Base-by-base conservation (phyloP, 2,329 filamentous ascomycete species). In the Pestalotiopsis sp. region DNA sequence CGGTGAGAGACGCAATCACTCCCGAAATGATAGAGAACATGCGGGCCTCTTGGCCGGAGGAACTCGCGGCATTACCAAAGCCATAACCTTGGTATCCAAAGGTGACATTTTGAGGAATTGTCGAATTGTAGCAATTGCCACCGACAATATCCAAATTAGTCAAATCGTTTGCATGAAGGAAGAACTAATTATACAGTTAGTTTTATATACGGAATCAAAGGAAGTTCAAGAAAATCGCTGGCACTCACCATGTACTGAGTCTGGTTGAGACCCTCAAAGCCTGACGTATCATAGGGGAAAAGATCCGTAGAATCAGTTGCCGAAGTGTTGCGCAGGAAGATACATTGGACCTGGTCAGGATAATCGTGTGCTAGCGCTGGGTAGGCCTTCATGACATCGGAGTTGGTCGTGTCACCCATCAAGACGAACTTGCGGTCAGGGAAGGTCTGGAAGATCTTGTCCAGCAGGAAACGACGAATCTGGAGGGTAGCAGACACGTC, bases 371-470 rank as follows among this genome's bases (percentile, higher is more conserved):
- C 92, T 76, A 94, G 81, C 67, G 85, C 82, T 0, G 86, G 86
- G 72, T 88, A 89, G 63, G 84, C 90, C 66, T 82, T 86, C 92
- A 95, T 94, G 56, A 94, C 87, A 75, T 95, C 92, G 39, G 86
- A 86, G 81, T 95, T 95, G 69, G 87, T 90, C 0, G 92, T 95
- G 76, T 95, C 93, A 39, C 90, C 93, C 2, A 95, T 82, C 11
- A 95, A 86, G 69, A 95, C 86, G 75, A 95, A 95, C 73, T 92
- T 92, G 58, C 93, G 87, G 73, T 90, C 74, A 0, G 93, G 93
- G 76, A 91, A 95, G 0, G 92, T 94, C 77, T 90, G 83, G 78
- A 95, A 93, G 71, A 94, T 83, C 78, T 91, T 92, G 70, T 89
- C 84, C 17, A 95, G 86, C 1, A 95, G 84, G 78, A 84, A 92